Base-by-base conservation (phyloP, 352 stramenopile species). In the Halophytophthora batemanensis region DNA sequence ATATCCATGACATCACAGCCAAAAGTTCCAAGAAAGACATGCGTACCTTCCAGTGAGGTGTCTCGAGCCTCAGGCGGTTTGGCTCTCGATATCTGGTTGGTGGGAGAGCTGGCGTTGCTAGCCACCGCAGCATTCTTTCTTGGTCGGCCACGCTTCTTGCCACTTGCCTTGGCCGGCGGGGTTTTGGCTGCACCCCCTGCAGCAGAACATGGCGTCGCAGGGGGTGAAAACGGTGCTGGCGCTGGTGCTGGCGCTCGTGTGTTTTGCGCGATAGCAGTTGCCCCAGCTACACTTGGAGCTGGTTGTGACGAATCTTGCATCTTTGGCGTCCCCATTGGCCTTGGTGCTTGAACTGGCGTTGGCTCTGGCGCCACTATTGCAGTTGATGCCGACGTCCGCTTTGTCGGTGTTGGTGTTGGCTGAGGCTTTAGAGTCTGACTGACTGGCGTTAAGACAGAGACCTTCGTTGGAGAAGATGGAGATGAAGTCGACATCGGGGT, bases 141-240 rank as follows among this genome's bases (percentile, higher is more conserved):
- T 18, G 43, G 44, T 15, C 69, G 49, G 12, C 48, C 41, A 22
- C 69, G 64, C 22, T 79, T 79, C 48, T 65, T 79, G 14, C 60
- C 40, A 19, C 35, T 54, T 19, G 49, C 22, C 18, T 28, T 37
- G 17, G 8, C 21, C 3, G 49, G 14, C 11, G 45, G 61, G 11
- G 43, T 25, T 36, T 35, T 64, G 0, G 48, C 18, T 15, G 12
- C 13, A 7, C 38, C n/a, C 40, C 17, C 36, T 31, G 51, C 22
- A 29, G 33, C 10, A 47, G 47, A 21, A 49, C 36, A 15, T 15
- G 52, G 12, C 12, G 28, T 31, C 4, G 25, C 25, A 8, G 25
- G 25, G 25, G 25, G 4, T 10, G 25, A 31, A 46, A 15, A 2
- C 8, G 29, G 6, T 45, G 37, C 11, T 14, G n/a, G 19, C 23